phyloP scores from a whole-genome alignment of 140 eudicot genomes.

The Erigeron philadelphicus region DNA sequence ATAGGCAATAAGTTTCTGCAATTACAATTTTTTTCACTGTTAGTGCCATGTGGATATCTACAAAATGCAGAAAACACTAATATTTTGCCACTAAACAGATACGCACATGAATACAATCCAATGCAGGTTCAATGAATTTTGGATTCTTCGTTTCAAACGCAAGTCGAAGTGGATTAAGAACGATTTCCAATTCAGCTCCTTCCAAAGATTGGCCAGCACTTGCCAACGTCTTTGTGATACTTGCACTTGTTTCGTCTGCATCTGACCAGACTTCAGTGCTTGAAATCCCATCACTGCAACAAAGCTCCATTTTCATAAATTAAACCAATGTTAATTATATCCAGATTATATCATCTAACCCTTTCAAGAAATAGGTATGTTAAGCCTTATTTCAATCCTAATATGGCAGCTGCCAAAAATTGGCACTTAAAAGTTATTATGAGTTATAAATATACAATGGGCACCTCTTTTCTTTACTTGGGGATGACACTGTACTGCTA shows the following conservation, averaged over 20 bases:
- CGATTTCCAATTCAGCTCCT: slow-evolving; percentile 68
- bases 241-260: slow-evolving; percentile 32
- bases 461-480: slow-evolving; percentile 46
- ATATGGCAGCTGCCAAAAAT: too few species aligned
- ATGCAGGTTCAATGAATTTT: slow-evolving; percentile 73
- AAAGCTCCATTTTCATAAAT: slow-evolving; percentile 28
- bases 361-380: slow-evolving; percentile 11
- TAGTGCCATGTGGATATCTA: neutral
- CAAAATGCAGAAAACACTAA: too few species aligned
- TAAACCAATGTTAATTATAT: slow-evolving; percentile 25
- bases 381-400: neutral
- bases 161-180: slow-evolving; percentile 78
- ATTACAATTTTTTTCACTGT: slow-evolving; percentile 12
- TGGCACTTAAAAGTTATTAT: neutral
- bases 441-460: slow-evolving; percentile 3
- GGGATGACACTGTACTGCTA: slow-evolving; percentile 31
- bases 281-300: slow-evolving; percentile 48
- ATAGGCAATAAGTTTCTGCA: slow-evolving; percentile 93
- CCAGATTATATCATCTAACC: slow-evolving; percentile 7
- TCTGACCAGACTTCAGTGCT: slow-evolving; percentile 36
- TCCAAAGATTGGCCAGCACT: slow-evolving; percentile 74
- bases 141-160: slow-evolving; percentile 87
- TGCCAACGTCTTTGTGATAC: slow-evolving; percentile 54
- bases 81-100: too few species aligned
- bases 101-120: slow-evolving; percentile 96